Conservation (phyloP, 306 rosid species). For the Begonia masoniana region DNA sequence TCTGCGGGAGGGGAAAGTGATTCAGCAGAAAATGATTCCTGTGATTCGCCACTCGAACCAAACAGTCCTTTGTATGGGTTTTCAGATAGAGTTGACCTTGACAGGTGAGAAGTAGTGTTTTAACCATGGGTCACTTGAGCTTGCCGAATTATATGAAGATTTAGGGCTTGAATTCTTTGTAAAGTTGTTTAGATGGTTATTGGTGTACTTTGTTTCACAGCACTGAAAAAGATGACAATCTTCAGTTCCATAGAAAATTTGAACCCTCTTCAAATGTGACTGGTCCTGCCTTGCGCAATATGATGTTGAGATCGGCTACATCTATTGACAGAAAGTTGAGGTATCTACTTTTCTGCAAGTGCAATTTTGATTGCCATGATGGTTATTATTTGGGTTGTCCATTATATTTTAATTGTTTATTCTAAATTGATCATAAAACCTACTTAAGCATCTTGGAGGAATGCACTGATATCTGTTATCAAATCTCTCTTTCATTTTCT, state of each 20-base stretch:
- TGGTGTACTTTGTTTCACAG: slow-evolving; percentile 27
- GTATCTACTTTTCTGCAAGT: slow-evolving; percentile 22
- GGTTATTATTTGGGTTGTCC: slow-evolving; percentile 1
- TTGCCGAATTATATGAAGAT: slow-evolving; percentile 1
- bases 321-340: slow-evolving; percentile 58
- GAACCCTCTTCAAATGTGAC: slow-evolving; percentile 53
- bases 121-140: background rate
- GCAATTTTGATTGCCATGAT: background rate
- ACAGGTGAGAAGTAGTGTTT: slow-evolving; percentile 23
- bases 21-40: slow-evolving; percentile 98
- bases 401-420: slow-evolving; percentile 8
- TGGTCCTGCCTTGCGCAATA: slow-evolving; percentile 57
- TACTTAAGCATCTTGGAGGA: slow-evolving; percentile 18
- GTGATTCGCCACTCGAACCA: slow-evolving; percentile 98
- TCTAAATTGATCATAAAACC: slow-evolving; percentile 5
- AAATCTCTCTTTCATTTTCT: slow-evolving; percentile 35
- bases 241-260: slow-evolving; percentile 49
- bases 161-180: background rate
- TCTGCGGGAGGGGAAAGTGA: slow-evolving; percentile 98
- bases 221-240: slow-evolving; percentile 68
- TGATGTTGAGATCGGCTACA: slow-evolving; percentile 61
- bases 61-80: slow-evolving; percentile 93
- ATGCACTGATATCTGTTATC: slow-evolving; percentile 28
- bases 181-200: slow-evolving; percentile 14
- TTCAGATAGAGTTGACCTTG: slow-evolving; percentile 66